Conservation (phyloP, 192 early-diverging fungal species). For the Umbelopsis ramanniana region DNA sequence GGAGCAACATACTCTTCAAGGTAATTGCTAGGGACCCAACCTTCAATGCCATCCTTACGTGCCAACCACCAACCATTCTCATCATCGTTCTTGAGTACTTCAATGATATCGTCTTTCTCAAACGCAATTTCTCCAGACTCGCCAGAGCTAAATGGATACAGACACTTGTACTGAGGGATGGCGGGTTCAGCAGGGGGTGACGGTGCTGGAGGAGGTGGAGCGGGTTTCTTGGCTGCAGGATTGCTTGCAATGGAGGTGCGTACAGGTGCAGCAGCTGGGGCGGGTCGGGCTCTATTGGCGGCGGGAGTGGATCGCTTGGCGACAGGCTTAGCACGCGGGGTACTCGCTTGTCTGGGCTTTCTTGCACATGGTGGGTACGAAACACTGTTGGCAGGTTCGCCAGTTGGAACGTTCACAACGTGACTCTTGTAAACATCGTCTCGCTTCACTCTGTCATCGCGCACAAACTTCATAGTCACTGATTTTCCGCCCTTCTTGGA, state of each 20-base stretch:
- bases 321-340: constrained; percentile 4
- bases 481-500: constrained; percentile 74
- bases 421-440: constrained; percentile 72
- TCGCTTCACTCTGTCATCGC: constrained; percentile 60
- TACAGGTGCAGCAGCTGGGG: constrained; percentile 32
- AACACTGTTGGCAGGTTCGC: constrained; percentile 64
- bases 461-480: constrained; percentile 75
- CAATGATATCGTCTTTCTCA: constrained; percentile 67
- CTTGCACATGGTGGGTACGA: constrained; percentile 40
- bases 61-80: constrained; percentile 64
- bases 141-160: constrained; percentile 70
- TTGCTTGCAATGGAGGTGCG: no score
- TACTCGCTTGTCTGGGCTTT: constrained; percentile 23
- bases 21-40: constrained; percentile 85
- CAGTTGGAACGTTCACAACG: constrained; percentile 62
- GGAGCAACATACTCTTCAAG: constrained; percentile 61
- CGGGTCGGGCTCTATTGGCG: constrained; percentile 13
- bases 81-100: constrained; percentile 66
- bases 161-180: constrained; percentile 63
- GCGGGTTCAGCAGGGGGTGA: constrained; percentile 45
- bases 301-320: constrained; percentile 22
- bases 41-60: constrained; percentile 62
- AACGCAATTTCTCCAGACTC: constrained; percentile 69
- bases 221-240: constrained; percentile 28
- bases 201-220: constrained; percentile 63